Evolutionary conservation across 805 yeast species (phyloP), one percentile per base, ranked within the genome.

Genomic region (Yamadazyma nakazawae): DNA sequence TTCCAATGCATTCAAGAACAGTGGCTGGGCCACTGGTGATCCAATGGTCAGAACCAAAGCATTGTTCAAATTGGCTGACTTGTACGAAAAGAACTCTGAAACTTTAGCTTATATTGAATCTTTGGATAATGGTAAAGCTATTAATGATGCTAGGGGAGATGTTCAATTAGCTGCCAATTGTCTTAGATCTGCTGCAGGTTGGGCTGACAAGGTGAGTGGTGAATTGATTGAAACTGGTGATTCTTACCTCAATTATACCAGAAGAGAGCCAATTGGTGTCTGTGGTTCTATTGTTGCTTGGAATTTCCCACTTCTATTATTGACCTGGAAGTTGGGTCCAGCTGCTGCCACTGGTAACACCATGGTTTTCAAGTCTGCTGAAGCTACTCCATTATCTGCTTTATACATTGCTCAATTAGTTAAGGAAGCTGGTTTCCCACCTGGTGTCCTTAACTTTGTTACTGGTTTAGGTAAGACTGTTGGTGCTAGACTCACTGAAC

Each of bases 251-350:
- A 80, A 80, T 52, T 88, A 84, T 71, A 84, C 92, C 54, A 81
- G 82, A 66, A 85, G 85, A 68, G 96, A 90, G 70, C 96, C 97
- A 49, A 74, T 88, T 59, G 97, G 97, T 64, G 97, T 91, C 40
- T 88, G 96, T 66, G 97, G 96, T 49, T 96, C 88, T 68, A 87
- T 91, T 62, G 90, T 91, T 56, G 97, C 97, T 57, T 91, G 97
- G 97, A 91, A 91, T 74, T 91, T 89, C 81, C 97, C 97, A 53
- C 70, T 91, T 57, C 78, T 88, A 65, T 90, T 91, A 94, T 85
- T 89, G 75, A 75, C 95, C 25, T 91, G 97, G 97, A 91, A 91
- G 70, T 74, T 91, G 51, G 96, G 91, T 49, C 97, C 97, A 40
- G 96, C 95, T 47, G 68, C 90, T 54, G 95, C 95, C 47, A 80